Evolutionary conservation across 2,329 filamentous ascomycete genomes (phyloP).

Genomic region (Cladosporium phlei): DNA sequence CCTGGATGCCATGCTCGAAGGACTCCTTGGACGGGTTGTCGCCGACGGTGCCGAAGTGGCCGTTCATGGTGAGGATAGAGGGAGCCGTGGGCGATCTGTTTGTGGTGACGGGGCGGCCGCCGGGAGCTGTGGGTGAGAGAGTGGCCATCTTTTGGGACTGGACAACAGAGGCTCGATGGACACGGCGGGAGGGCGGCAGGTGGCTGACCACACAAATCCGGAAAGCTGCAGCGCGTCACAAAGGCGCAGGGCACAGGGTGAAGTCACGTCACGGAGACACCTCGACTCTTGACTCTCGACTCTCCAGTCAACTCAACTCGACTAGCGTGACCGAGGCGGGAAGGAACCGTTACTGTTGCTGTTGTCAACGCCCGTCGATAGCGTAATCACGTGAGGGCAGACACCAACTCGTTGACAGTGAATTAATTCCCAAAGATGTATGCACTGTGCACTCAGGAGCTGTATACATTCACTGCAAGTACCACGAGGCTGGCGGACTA

Average conservation of each 20-base stretch:
- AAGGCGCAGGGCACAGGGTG: conserved; percentile 10
- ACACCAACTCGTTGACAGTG: no score
- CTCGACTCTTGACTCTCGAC: no score
- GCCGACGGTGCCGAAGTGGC: conserved; percentile 68
- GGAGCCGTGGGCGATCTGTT: conserved; percentile 31
- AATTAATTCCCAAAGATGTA: no score
- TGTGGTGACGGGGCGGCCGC: conserved; percentile 8
- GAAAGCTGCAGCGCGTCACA: conserved; percentile 1
- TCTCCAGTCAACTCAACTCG: no score
- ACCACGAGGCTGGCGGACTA: no score
- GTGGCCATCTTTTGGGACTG: conserved; percentile 7
- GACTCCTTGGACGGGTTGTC: conserved; percentile 62
- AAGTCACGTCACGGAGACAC: conserved; percentile 7
- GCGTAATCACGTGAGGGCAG: no score
- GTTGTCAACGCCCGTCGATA: no score
- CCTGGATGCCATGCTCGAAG: conserved; percentile 92
- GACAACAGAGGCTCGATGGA: neutral
- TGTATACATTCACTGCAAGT: no score
- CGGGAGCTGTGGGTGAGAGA: conserved; percentile 7
- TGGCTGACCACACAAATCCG: conserved; percentile 2
- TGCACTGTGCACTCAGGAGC: no score
- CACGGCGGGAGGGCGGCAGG: neutral
- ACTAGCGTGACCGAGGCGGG: no score
- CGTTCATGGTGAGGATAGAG: conserved; percentile 58
- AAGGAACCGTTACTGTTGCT: no score